Conservation (phyloP, 1,284 basidiomycete genomes). For the Waitea zeae region DNA sequence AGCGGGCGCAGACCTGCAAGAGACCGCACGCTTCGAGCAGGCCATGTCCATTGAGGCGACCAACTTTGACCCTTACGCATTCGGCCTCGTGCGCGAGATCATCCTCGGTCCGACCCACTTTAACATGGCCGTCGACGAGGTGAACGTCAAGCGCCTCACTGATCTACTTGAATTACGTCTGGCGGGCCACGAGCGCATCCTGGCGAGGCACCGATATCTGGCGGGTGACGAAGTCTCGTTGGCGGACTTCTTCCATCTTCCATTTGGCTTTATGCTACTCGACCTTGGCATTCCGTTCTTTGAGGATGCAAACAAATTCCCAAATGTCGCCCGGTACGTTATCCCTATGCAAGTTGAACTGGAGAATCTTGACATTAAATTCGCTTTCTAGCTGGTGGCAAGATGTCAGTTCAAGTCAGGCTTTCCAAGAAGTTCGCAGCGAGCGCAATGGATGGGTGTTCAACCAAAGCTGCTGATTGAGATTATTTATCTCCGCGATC, state of each 20-base stretch:
- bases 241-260: slow-evolving; percentile 34
- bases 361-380: too few species aligned
- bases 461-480: too few species aligned
- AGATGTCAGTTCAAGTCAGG: too few species aligned
- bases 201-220: slow-evolving; percentile 1
- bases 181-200: slow-evolving; percentile 7
- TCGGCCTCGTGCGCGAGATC: slow-evolving; percentile 22
- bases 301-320: slow-evolving; percentile 9
- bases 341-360: too few species aligned
- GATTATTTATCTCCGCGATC: too few species aligned
- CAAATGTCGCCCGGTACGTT: slow-evolving; percentile 13
- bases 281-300: slow-evolving; percentile 10
- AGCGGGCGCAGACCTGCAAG: slow-evolving; percentile 18
- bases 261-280: slow-evolving; percentile 18
- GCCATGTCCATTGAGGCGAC: slow-evolving; percentile 31
- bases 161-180: slow-evolving; percentile 1
- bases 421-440: too few species aligned
- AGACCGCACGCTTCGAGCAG: slow-evolving; percentile 32
- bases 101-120: slow-evolving; percentile 23
- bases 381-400: too few species aligned
- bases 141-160: background rate
- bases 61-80: slow-evolving; percentile 31
- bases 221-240: slow-evolving; percentile 21
- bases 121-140: slow-evolving; percentile 7
- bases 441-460: too few species aligned